Evolutionary conservation across 768 basidiomycete species (phyloP).

Genomic region (Trametes meyenii): DNA sequence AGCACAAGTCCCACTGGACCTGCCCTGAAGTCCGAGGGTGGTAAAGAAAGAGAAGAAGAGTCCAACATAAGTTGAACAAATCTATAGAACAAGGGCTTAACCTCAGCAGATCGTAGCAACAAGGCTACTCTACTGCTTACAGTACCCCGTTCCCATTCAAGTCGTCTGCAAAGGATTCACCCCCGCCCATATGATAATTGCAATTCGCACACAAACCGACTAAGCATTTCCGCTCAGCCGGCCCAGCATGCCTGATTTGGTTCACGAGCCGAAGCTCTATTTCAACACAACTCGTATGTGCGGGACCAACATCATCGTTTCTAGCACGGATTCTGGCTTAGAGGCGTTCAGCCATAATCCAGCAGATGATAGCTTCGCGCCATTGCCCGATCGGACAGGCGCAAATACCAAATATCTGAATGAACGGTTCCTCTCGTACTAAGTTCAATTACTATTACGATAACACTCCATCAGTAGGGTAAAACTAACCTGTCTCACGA

Average conservation of each 20-base stretch:
- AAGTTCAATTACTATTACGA: constrained; percentile 79
- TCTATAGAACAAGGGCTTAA: constrained; percentile 74
- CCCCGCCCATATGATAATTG: constrained; percentile 69
- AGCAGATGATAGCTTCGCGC: constrained; percentile 80
- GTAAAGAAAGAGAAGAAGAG: constrained; percentile 42
- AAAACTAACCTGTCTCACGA: constrained; percentile 88
- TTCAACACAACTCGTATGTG: constrained; percentile 63
- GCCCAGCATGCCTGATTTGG: constrained; percentile 61
- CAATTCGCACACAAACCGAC: constrained; percentile 55
- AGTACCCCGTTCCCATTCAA: constrained; percentile 75
- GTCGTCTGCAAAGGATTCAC: constrained; percentile 81
- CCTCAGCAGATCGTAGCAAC: constrained; percentile 79
- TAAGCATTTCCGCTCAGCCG: constrained; percentile 55
- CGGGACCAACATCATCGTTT: constrained; percentile 72
- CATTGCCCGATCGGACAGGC: constrained; percentile 78
- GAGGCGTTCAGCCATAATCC: constrained; percentile 87
- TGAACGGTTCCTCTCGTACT: constrained; percentile 84
- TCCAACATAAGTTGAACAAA: constrained; percentile 58
- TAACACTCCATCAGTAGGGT: constrained; percentile 79
- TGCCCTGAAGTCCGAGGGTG: constrained; percentile 44
- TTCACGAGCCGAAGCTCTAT: constrained; percentile 73
- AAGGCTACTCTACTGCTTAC: constrained; percentile 80
- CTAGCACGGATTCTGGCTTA: constrained; percentile 82
- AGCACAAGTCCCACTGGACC: constrained; percentile 31
- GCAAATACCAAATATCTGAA: constrained; percentile 85